Conservation (phyloP, 305 asterid genomes). For the Nicotiana rustica region DNA sequence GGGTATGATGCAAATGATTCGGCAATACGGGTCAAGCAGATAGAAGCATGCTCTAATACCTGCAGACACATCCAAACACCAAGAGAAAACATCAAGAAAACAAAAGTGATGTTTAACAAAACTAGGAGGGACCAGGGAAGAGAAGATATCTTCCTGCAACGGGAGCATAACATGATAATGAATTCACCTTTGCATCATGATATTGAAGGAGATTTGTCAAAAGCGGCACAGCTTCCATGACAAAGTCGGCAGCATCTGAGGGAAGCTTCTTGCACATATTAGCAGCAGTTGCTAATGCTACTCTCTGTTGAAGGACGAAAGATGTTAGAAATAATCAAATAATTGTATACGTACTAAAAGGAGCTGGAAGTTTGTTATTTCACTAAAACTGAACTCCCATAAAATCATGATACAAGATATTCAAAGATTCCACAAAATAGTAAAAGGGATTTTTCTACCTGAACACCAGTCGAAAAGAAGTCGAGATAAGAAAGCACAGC, state of each 20-base stretch:
- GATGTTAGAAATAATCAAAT: neutral
- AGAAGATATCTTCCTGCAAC: neutral
- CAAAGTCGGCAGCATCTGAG: conserved; percentile 97
- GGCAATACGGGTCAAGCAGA: conserved; percentile 96
- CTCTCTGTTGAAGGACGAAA: conserved; percentile 63
- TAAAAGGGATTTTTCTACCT: conserved; percentile 55
- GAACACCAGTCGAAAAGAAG: conserved; percentile 98
- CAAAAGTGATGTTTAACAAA: conserved; percentile 12
- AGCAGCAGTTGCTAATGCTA: conserved; percentile 96
- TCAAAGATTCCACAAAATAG: neutral
- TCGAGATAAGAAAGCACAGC: conserved; percentile 99
- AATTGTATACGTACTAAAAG: neutral
- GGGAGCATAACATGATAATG: conserved; percentile 27
- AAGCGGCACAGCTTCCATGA: conserved; percentile 98
- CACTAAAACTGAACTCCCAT: conserved; percentile 23
- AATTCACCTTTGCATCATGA: conserved; percentile 93
- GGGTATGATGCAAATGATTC: conserved; percentile 96
- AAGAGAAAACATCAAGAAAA: conserved; percentile 29
- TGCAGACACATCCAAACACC: conserved; percentile 41
- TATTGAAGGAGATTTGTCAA: conserved; percentile 97
- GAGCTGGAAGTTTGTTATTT: conserved; percentile 1
- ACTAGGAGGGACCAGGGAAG: neutral
- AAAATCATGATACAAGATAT: neutral
- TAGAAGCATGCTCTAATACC: conserved; percentile 98
- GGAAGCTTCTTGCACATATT: conserved; percentile 99